phyloP scores from a whole-genome alignment of 2,329 filamentous ascomycete species.

The Calonectria hongkongensis region DNA sequence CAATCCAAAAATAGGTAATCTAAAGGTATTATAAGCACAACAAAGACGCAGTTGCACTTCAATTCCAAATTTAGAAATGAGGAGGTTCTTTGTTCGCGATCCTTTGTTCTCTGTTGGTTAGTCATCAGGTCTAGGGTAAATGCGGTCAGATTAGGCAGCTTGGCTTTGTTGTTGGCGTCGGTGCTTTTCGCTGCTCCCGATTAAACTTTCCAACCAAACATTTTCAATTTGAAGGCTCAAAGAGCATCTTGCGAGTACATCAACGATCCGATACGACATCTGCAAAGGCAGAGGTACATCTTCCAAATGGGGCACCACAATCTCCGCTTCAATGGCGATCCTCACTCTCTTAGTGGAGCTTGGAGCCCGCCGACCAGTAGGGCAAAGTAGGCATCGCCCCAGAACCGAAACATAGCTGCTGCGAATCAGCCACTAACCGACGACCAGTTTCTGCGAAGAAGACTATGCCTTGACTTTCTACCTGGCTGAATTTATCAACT shows the following conservation, averaged over 20 bases:
- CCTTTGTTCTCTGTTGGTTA: slow-evolving; percentile 12
- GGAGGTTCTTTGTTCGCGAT: background rate
- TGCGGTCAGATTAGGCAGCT: background rate
- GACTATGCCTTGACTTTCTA: slow-evolving; percentile 68
- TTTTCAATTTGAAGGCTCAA: background rate
- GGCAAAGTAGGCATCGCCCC: slow-evolving; percentile 59
- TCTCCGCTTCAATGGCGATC: slow-evolving; percentile 60
- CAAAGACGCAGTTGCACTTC: background rate
- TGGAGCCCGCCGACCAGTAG: slow-evolving; percentile 64
- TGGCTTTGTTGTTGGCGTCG: background rate
- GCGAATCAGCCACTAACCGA: slow-evolving; percentile 38
- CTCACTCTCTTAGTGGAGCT: slow-evolving; percentile 57
- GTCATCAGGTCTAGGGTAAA: slow-evolving; percentile 13
- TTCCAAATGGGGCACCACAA: slow-evolving; percentile 57
- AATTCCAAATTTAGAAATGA: background rate
- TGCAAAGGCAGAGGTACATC: background rate
- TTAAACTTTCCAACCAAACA: slow-evolving; percentile 13
- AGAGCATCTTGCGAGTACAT: background rate
- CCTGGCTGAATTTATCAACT: slow-evolving; percentile 67
- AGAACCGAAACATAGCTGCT: background rate
- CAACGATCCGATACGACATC: background rate
- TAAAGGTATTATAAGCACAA: background rate
- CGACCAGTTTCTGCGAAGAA: slow-evolving; percentile 64
- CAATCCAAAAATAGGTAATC: background rate
- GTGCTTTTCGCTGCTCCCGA: background rate